These are phyloP conservation scores for Sindora glabra DNA, from an alignment of 306 rosid species.

Conservation along the genomic window DNA sequence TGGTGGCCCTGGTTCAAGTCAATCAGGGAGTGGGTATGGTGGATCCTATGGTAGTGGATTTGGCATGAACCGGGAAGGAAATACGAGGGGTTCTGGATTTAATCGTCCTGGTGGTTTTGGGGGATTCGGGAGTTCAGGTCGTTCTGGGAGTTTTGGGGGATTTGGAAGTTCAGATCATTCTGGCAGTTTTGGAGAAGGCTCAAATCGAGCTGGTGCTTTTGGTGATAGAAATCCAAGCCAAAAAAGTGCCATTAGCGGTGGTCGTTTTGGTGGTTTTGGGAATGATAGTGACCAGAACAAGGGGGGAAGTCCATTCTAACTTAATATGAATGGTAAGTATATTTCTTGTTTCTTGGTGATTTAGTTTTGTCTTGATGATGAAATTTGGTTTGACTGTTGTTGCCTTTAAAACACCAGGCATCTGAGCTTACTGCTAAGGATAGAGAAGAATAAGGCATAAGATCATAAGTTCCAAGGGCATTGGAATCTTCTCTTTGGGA, in stretches of 20 bases:
- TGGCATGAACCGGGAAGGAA: conserved; percentile 6
- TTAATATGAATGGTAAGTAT: not conserved
- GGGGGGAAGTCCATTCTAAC: conserved; percentile 8
- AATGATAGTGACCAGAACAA: not conserved
- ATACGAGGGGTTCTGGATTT: not conserved
- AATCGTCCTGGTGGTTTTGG: not conserved
- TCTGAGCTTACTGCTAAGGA: conserved; percentile 10
- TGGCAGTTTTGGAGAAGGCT: conserved; percentile 29
- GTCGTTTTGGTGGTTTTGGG: conserved; percentile 27
- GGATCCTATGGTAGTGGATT: conserved; percentile 45
- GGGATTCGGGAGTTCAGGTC: no score
- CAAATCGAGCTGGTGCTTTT: conserved; percentile 14
- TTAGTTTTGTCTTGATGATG: conserved; percentile 7
- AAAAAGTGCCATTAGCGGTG: conserved; percentile 18
- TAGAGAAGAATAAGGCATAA: conserved; percentile 11
- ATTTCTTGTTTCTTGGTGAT: conserved; percentile 12
- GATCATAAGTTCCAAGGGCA: not conserved
- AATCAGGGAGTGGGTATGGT: conserved; percentile 39
- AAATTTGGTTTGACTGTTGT: conserved; percentile 11
- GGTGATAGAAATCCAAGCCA: conserved; percentile 17
- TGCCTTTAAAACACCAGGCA: conserved; percentile 14
- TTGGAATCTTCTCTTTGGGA: no score
- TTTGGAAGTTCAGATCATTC: not conserved
- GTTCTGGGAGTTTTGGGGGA: no score
- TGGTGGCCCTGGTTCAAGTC: conserved; percentile 43